Percentiles rank a stretch among this genome's conserved stretches.
These are phyloP conservation scores for Chrysanthemum seticuspe DNA, from an alignment of 129 eudicot genomes.

Conservation along the genomic window DNA sequence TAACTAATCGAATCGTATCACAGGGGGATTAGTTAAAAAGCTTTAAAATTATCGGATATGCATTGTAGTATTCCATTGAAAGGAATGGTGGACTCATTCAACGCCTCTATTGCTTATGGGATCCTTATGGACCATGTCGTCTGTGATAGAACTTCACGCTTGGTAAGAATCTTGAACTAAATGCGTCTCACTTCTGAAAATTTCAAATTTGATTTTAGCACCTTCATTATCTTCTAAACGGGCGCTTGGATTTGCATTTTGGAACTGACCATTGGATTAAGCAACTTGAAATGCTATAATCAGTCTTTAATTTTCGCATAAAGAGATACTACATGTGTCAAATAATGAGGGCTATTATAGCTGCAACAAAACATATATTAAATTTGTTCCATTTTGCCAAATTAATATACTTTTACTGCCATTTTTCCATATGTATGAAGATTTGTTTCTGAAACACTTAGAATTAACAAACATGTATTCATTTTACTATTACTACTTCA, in stretches of 20 bases:
- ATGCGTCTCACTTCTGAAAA: too few relatives aligned
- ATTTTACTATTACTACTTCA: too few relatives aligned
- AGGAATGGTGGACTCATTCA: constrained; percentile 98
- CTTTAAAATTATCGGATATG: constrained; percentile 73
- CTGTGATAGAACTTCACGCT: constrained; percentile 69
- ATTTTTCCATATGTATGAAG: too few relatives aligned
- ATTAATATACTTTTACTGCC: too few relatives aligned
- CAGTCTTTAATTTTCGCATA: too few relatives aligned
- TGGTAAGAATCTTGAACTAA: constrained; percentile 44
- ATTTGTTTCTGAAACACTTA: too few relatives aligned
- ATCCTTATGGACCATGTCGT: constrained; percentile 93
- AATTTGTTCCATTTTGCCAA: too few relatives aligned
- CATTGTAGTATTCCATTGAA: constrained; percentile 92
- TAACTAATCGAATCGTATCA: constrained; percentile 3
- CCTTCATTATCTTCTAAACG: neutral
- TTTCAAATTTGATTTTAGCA: neutral
- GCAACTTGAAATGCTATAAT: neutral
- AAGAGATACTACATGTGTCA: too few relatives aligned
- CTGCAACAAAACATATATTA: too few relatives aligned
- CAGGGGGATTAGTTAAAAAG: constrained; percentile 88
- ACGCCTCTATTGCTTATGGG: constrained; percentile 96
- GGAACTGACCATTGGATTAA: neutral
- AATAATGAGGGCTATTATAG: too few relatives aligned
- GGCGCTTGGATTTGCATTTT: neutral
- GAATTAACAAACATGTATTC: too few relatives aligned